These are phyloP conservation scores for Bipolaris sorokiniana DNA, from an alignment of 2,329 filamentous ascomycete genomes.

Conservation along the genomic window DNA sequence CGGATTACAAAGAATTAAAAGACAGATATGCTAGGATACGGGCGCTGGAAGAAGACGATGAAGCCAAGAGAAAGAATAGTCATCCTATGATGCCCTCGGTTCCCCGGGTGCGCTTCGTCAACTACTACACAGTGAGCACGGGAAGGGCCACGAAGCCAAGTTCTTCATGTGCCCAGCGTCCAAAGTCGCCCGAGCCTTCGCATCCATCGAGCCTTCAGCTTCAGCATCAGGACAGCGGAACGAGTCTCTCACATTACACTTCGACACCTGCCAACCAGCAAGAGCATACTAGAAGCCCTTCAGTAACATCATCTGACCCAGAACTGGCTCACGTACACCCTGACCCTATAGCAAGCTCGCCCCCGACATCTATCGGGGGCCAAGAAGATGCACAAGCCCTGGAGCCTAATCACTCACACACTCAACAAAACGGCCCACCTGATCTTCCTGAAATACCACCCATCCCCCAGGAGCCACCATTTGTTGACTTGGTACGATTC, in stretches of 20 bases:
- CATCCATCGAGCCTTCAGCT: conserved; percentile 16
- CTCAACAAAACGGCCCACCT: conserved; percentile 9
- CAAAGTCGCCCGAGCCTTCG: conserved; percentile 34
- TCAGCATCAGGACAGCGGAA: conserved; percentile 11
- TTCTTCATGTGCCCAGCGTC: conserved; percentile 49
- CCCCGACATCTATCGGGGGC: conserved; percentile 55
- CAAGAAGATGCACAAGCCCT: conserved; percentile 47
- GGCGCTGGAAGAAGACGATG: conserved; percentile 73
- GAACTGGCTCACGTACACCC: conserved; percentile 20
- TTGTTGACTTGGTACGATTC: conserved; percentile 64
- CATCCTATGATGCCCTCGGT: conserved; percentile 43
- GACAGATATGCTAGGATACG: conserved; percentile 72
- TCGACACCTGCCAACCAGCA: not conserved
- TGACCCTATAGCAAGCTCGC: conserved; percentile 38
- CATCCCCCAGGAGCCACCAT: conserved; percentile 61
- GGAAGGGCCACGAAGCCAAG: conserved; percentile 66
- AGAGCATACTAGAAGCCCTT: conserved; percentile 12
- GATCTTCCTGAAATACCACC: conserved; percentile 57
- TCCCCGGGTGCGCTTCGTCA: conserved; percentile 75
- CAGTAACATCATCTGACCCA: conserved; percentile 21
- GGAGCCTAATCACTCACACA: not conserved
- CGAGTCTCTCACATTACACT: not conserved
- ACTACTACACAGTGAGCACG: conserved; percentile 88
- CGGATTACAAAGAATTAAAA: conserved; percentile 74
- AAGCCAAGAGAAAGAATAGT: conserved; percentile 41